Base-by-base conservation (phyloP, 805 yeast species). In the Metahyphopichia silvanorum region DNA sequence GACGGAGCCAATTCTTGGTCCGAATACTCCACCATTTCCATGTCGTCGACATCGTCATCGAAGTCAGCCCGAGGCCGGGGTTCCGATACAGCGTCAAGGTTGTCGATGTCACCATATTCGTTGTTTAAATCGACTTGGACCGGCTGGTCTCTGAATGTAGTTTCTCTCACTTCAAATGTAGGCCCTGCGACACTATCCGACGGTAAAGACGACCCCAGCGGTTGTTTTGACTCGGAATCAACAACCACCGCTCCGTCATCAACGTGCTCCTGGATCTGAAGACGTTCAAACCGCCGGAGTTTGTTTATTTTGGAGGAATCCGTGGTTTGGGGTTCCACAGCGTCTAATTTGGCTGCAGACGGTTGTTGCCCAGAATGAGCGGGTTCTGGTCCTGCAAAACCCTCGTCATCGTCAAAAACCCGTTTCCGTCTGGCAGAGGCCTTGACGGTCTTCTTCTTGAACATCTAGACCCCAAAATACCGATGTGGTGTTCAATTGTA, bases 171-270 rank as follows among this genome's bases (percentile, higher is more conserved):
- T n/a, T 20, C 21, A 20, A 20, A 20, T 20, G 7, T 20, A n/a
- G n/a, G n/a, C n/a, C n/a, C n/a, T n/a, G n/a, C n/a, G n/a, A n/a
- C n/a, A n/a, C n/a, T n/a, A n/a, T n/a, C n/a, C n/a, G n/a, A n/a
- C n/a, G n/a, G n/a, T n/a, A n/a, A n/a, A n/a, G n/a, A n/a, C n/a
- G n/a, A n/a, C 40, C 27, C 38, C 37, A 13, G 31, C 35, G 7
- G 27, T 26, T 16, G 31, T 27, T 9, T 25, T 27, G 16, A 32
- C 36, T 29, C 39, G 19, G 36, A 39, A 26, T 33, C 44, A 15
- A 34, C 31, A 12, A 35, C 20, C n/a, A 38, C 4, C 10, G 12
- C 33, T 13, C 26, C 35, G 12, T 32, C 31, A n/a, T 31, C 28
- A 21, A 11, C 22, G 22, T n/a, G n/a, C n/a, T n/a, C n/a, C n/a